Conservation (phyloP, 2,329 filamentous ascomycete species). For the Waltergamsia citrina region DNA sequence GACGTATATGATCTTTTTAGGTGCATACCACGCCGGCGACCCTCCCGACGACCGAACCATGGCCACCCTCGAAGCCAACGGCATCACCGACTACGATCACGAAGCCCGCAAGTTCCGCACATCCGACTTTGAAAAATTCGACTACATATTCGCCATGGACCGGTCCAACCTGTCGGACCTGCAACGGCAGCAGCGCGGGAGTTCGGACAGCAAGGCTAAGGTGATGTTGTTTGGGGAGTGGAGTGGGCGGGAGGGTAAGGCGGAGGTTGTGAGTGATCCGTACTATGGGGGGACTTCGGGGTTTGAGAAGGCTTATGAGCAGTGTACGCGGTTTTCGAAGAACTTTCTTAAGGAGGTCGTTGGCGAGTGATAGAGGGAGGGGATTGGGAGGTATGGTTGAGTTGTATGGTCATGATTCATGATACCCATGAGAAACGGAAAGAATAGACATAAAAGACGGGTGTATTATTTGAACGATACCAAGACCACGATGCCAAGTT, state of each 20-base stretch:
- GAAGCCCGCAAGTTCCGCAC: slow-evolving; percentile 54
- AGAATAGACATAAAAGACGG: background rate
- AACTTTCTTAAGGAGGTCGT: slow-evolving; percentile 60
- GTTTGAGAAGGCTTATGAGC: slow-evolving; percentile 80
- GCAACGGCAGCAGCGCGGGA: slow-evolving; percentile 46
- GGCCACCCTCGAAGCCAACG: slow-evolving; percentile 62
- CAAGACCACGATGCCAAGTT: no score
- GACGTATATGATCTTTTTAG: slow-evolving; percentile 22
- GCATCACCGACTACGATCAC: slow-evolving; percentile 70
- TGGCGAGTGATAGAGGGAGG: slow-evolving; percentile 10
- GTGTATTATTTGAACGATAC: background rate
- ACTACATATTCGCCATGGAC: slow-evolving; percentile 96
- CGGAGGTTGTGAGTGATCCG: slow-evolving; percentile 74
- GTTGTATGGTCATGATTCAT: background rate
- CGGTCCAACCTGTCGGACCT: slow-evolving; percentile 68
- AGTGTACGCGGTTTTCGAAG: slow-evolving; percentile 65
- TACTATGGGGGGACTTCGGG: slow-evolving; percentile 84
- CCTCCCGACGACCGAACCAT: slow-evolving; percentile 77
- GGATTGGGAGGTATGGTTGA: background rate
- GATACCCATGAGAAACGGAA: background rate
- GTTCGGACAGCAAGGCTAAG: slow-evolving; percentile 48
- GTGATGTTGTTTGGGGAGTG: slow-evolving; percentile 80
- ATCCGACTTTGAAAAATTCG: slow-evolving; percentile 74
- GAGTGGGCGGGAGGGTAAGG: slow-evolving; percentile 51
- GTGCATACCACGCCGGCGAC: slow-evolving; percentile 73